A percentile compares a stretch with the other conserved stretches of the same genome.
Conservation (phyloP, 169 alveolate species). For the Plasmodium coatneyi region DNA sequence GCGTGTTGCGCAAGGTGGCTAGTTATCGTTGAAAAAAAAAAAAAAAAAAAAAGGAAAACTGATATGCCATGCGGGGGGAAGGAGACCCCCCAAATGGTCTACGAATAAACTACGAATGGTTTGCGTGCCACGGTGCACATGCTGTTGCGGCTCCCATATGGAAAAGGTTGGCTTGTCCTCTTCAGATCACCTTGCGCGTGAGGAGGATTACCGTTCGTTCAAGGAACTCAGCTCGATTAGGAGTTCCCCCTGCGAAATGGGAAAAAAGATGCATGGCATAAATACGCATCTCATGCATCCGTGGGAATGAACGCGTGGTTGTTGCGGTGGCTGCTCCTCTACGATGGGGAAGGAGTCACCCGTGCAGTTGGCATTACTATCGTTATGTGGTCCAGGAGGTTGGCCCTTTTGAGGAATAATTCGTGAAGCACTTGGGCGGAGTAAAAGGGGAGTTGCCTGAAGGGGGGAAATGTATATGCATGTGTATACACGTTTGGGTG, state of each 20-base stretch:
- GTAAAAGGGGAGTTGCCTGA: constrained; percentile 66
- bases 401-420: constrained; percentile 18
- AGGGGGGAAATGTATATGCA: background rate
- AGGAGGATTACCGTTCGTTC: background rate
- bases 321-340: background rate
- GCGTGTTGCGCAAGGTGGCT: background rate
- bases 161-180: no score
- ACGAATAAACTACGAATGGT: background rate
- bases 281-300: background rate
- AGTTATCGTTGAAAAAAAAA: background rate
- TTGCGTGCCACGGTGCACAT: no score
- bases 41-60: background rate
- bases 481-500: background rate
- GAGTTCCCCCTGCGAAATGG: constrained; percentile 31
- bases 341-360: background rate
- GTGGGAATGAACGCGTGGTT: background rate
- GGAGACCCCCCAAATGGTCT: background rate
- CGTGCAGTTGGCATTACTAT: constrained; percentile 16
- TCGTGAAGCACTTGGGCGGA: constrained; percentile 49
- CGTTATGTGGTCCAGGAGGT: constrained; percentile 33
- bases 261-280: background rate
- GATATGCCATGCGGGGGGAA: background rate
- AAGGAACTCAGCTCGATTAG: constrained; percentile 25
- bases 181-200: no score
- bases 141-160: no score